Percentiles rank a stretch among this genome's conserved stretches.
phyloP scores from a whole-genome alignment of 2,329 filamentous ascomycete genomes.

The Aspergillus candidus region DNA sequence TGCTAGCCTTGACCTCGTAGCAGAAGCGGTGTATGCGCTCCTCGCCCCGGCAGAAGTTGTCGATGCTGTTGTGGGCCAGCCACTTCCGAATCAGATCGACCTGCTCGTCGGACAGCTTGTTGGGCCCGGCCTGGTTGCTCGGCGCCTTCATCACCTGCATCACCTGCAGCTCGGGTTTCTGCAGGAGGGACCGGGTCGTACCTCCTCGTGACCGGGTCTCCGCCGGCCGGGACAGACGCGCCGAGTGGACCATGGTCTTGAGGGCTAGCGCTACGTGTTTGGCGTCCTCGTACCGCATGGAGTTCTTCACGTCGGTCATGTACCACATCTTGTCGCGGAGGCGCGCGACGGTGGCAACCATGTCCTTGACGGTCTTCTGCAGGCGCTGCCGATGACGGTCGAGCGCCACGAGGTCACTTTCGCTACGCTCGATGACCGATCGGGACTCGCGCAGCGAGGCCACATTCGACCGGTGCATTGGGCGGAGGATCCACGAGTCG shows the following conservation, averaged over 20 bases:
- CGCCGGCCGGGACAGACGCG: conserved; percentile 19
- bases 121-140: conserved; percentile 79
- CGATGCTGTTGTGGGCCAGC: conserved; percentile 73
- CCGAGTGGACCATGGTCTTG: conserved; percentile 73
- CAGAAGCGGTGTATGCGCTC: conserved; percentile 92
- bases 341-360: conserved; percentile 66
- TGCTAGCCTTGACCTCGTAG: conserved; percentile 79
- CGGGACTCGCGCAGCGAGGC: conserved; percentile 28
- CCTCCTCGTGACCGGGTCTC: conserved; percentile 39
- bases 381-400: conserved; percentile 76
- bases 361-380: conserved; percentile 65
- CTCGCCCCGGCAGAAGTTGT: conserved; percentile 92
- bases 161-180: conserved; percentile 76
- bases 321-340: conserved; percentile 99
- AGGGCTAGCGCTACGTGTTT: conserved; percentile 79
- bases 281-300: conserved; percentile 79
- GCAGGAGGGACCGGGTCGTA: conserved; percentile 57
- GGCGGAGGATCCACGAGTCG: conserved; percentile 66
- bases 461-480: conserved; percentile 57
- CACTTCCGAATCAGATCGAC: conserved; percentile 77
- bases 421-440: conserved; percentile 31
- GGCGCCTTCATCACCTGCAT: conserved; percentile 80
- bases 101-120: conserved; percentile 94
- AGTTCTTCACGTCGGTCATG: conserved; percentile 86
- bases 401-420: conserved; percentile 62